phyloP scores from a whole-genome alignment of 2,329 filamentous ascomycete species.

The Ophidiomyces ophidiicola region DNA sequence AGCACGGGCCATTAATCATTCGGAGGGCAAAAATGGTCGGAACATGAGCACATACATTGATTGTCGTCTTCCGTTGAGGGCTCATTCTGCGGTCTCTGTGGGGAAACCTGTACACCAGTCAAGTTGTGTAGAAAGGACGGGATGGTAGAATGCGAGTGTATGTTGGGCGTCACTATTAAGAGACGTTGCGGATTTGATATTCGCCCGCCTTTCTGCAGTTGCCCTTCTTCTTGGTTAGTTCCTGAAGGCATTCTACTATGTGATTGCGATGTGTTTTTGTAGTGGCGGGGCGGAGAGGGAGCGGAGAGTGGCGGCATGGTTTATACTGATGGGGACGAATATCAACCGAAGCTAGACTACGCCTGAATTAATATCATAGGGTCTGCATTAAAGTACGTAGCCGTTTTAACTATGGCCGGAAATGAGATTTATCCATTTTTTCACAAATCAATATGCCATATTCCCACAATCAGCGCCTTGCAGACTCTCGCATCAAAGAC shows the following conservation, averaged over 20 bases:
- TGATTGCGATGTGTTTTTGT: background rate
- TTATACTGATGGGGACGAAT: too few species aligned
- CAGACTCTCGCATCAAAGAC: too few species aligned
- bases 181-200: slow-evolving; percentile 33
- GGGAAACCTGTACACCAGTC: slow-evolving; percentile 24
- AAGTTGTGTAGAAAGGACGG: slow-evolving; percentile 28
- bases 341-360: too few species aligned
- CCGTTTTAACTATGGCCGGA: too few species aligned
- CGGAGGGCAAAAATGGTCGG: background rate
- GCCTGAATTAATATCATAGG: too few species aligned
- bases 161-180: slow-evolving; percentile 29
- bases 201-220: slow-evolving; percentile 12
- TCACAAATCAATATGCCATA: too few species aligned
- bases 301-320: slow-evolving; percentile 5
- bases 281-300: background rate
- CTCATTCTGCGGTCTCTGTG: slow-evolving; percentile 15
- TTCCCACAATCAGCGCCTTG: too few species aligned
- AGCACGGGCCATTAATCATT: background rate
- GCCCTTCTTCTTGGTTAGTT: slow-evolving; percentile 10
- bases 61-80: background rate
- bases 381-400: too few species aligned
- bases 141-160: slow-evolving; percentile 27
- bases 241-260: slow-evolving; percentile 4
- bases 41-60: background rate
- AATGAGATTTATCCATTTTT: too few species aligned